These are phyloP conservation scores for Hymenotorrendiella dingleyae DNA, from an alignment of 2,329 filamentous ascomycete species.

Conservation along the genomic window DNA sequence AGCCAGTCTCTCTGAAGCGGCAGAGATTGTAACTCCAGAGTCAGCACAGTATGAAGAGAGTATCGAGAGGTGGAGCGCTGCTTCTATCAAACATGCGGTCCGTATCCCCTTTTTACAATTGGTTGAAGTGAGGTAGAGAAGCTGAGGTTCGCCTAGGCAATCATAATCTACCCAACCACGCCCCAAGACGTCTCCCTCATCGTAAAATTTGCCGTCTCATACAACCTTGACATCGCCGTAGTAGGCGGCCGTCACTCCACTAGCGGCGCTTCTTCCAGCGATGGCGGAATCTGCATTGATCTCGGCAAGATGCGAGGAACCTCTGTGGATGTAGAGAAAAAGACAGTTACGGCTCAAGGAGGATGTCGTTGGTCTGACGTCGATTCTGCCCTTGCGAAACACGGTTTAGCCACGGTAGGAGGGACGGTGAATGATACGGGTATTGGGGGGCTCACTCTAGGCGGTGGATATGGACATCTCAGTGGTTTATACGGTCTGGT, in stretches of 20 bases:
- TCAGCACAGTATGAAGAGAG: conserved; percentile 15
- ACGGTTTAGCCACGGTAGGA: conserved; percentile 19
- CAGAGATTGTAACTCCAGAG: conserved; percentile 11
- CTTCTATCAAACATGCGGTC: conserved; percentile 20
- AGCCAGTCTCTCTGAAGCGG: conserved; percentile 1
- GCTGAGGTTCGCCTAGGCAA: conserved; percentile 9
- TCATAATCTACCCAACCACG: conserved; percentile 16
- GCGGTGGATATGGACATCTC: conserved; percentile 44
- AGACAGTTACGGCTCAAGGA: conserved; percentile 17
- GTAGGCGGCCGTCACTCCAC: conserved; percentile 17
- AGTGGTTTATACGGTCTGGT: conserved; percentile 33
- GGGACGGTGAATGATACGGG: conserved; percentile 20
- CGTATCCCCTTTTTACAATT: conserved; percentile 1
- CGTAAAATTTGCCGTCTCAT: conserved; percentile 12
- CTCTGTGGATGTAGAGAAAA: conserved; percentile 10
- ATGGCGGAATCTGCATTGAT: conserved; percentile 21
- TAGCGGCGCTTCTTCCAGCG: conserved; percentile 16
- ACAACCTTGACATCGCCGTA: conserved; percentile 15
- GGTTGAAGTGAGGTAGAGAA: neutral
- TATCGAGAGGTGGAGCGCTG: conserved; percentile 19
- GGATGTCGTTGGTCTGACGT: conserved; percentile 23
- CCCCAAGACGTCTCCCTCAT: conserved; percentile 15
- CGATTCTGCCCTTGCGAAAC: conserved; percentile 14
- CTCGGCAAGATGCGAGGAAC: conserved; percentile 17
- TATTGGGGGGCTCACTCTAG: conserved; percentile 19